Evolutionary conservation across 1,284 basidiomycete species (phyloP).

Genomic region (Golubevia pallescens): DNA sequence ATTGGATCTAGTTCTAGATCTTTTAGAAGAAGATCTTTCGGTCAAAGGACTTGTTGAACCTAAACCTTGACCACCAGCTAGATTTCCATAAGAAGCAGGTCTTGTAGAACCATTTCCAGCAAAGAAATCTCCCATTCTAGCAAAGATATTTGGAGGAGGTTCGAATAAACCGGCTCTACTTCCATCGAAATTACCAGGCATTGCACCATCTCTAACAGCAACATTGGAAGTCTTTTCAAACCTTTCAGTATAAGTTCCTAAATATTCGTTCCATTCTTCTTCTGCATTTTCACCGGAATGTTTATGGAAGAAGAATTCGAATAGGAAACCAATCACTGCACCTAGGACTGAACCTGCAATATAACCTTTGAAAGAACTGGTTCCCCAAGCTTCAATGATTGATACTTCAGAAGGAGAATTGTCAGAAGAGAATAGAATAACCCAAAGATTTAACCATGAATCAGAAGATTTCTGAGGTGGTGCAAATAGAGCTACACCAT

Average conservation of each 20-base stretch:
- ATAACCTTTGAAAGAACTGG: slow-evolving; percentile 44
- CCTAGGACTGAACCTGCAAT: slow-evolving; percentile 43
- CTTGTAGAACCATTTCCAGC: neutral
- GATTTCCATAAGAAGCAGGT: slow-evolving; percentile 37
- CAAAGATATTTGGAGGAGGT: slow-evolving; percentile 30
- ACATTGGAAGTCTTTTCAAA: slow-evolving; percentile 19
- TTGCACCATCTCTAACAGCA: neutral
- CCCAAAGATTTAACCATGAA: slow-evolving; percentile 47
- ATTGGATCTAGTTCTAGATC: no score
- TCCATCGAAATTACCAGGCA: neutral
- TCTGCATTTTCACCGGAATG: slow-evolving; percentile 39
- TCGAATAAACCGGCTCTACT: slow-evolving; percentile 38
- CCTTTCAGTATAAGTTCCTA: slow-evolving; percentile 34
- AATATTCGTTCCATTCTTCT: slow-evolving; percentile 48
- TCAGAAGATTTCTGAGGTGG: slow-evolving; percentile 21
- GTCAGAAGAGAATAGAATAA: slow-evolving; percentile 34
- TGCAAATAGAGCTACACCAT: slow-evolving; percentile 42
- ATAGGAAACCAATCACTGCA: slow-evolving; percentile 27
- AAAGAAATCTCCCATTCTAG: slow-evolving; percentile 23
- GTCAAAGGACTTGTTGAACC: no score
- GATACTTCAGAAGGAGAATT: slow-evolving; percentile 13
- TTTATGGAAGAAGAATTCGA: slow-evolving; percentile 39
- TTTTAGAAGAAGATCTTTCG: no score
- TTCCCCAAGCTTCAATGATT: slow-evolving; percentile 36
- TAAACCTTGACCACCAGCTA: neutral